Evolutionary conservation across 345 rosid genomes (phyloP).

Genomic region (Lumnitzera racemosa): DNA sequence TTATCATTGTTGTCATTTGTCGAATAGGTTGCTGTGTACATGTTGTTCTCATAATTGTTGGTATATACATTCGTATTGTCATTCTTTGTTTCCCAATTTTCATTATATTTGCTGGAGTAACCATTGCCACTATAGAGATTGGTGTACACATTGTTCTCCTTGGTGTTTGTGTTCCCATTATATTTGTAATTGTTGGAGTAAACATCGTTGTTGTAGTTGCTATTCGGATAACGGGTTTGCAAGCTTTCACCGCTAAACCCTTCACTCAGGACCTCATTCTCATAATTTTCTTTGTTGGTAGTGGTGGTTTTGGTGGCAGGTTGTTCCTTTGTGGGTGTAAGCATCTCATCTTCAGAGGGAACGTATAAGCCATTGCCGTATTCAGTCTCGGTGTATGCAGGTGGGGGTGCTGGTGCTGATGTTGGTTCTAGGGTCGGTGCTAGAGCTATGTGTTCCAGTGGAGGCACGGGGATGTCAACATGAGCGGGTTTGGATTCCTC

Average conservation of each 20-base stretch:
- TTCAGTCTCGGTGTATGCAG: constrained; percentile 11
- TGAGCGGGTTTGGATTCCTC: not conserved
- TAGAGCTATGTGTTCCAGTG: constrained; percentile 13
- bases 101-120: not conserved
- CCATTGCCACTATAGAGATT: not conserved
- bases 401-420: constrained; percentile 15
- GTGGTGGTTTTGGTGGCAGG: constrained; percentile 17
- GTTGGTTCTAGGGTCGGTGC: constrained; percentile 9
- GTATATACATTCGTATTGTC: no score
- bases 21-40: no score
- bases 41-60: no score
- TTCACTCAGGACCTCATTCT: constrained; percentile 24
- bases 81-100: not conserved
- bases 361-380: constrained; percentile 38
- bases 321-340: constrained; percentile 34
- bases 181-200: constrained; percentile 11
- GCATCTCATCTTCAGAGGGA: constrained; percentile 23
- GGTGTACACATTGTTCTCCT: constrained; percentile 1
- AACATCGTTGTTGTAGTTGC: constrained; percentile 9
- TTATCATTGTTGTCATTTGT: no score
- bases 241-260: constrained; percentile 29
- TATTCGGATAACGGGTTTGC: constrained; percentile 12
- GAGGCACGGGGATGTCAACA: constrained; percentile 5
- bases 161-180: constrained; percentile 11
- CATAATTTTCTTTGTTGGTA: constrained; percentile 10